phyloP scores from a whole-genome alignment of 2,329 filamentous ascomycete species.

The Exserohilum rostratum region DNA sequence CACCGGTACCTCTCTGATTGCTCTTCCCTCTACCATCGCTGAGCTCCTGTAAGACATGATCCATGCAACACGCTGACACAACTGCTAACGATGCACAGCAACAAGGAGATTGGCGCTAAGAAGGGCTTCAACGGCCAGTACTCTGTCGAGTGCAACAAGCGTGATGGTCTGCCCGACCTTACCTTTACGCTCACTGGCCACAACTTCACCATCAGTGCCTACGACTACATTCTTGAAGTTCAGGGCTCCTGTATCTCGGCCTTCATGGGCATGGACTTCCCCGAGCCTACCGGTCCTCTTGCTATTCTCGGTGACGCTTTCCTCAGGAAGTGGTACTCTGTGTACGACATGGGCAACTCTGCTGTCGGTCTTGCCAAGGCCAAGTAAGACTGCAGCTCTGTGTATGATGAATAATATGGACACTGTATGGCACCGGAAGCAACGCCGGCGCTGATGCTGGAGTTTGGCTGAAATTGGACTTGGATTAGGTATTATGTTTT shows the following conservation, averaged over 20 bases:
- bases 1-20: constrained; percentile 97
- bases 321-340: constrained; percentile 86
- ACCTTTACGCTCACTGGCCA: constrained; percentile 88
- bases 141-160: constrained; percentile 86
- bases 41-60: constrained; percentile 73
- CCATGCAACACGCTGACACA: neutral
- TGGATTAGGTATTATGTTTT: constrained; percentile 13
- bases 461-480: constrained; percentile 32
- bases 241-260: constrained; percentile 95
- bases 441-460: constrained; percentile 6
- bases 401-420: neutral
- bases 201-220: constrained; percentile 87
- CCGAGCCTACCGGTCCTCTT: constrained; percentile 85
- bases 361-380: constrained; percentile 88
- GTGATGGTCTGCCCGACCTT: constrained; percentile 83
- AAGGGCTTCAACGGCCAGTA: constrained; percentile 98
- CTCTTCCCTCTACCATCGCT: constrained; percentile 86
- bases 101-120: constrained; percentile 97
- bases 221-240: constrained; percentile 95
- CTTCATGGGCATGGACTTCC: constrained; percentile 91
- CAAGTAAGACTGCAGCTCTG: constrained; percentile 58
- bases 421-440: constrained; percentile 6
- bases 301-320: constrained; percentile 91
- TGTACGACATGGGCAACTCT: constrained; percentile 91
- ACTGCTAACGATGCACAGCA: constrained; percentile 54